phyloP scores from a whole-genome alignment of 495 filamentous ascomycete species.

The Talaromyces trachyspermus region DNA sequence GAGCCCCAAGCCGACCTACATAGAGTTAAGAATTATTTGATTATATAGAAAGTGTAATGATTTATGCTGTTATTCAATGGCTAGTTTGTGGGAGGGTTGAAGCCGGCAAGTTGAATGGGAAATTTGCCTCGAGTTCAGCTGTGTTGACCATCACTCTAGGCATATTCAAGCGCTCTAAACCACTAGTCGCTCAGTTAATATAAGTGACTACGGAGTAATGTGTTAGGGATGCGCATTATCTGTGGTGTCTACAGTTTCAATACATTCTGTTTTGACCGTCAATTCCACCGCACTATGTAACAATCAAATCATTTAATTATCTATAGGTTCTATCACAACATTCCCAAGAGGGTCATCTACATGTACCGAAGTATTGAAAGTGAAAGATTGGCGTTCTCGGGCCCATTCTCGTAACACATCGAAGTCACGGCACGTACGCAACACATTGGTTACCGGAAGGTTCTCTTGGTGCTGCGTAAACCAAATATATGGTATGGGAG shows the following conservation, averaged over 20 bases:
- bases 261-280: neutral
- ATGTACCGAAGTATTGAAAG: too few relatives aligned
- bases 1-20: too few relatives aligned
- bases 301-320: neutral
- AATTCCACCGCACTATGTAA: neutral
- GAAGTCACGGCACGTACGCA: slow-evolving; percentile 17
- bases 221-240: neutral
- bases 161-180: neutral
- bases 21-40: too few relatives aligned
- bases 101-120: neutral
- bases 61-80: neutral
- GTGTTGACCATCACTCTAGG: neutral
- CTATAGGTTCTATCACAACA: too few relatives aligned
- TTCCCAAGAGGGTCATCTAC: too few relatives aligned
- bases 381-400: too few relatives aligned
- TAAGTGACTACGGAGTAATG: neutral
- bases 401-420: slow-evolving; percentile 16
- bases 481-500: slow-evolving; percentile 9
- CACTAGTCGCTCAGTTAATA: neutral
- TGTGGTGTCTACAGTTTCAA: neutral
- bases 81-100: neutral
- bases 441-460: neutral
- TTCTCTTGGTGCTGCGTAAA: neutral
- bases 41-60: too few relatives aligned
- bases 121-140: neutral